Evolutionary conservation across 2,329 filamentous ascomycete species (phyloP).

Genomic region (Xylaria sp.): DNA sequence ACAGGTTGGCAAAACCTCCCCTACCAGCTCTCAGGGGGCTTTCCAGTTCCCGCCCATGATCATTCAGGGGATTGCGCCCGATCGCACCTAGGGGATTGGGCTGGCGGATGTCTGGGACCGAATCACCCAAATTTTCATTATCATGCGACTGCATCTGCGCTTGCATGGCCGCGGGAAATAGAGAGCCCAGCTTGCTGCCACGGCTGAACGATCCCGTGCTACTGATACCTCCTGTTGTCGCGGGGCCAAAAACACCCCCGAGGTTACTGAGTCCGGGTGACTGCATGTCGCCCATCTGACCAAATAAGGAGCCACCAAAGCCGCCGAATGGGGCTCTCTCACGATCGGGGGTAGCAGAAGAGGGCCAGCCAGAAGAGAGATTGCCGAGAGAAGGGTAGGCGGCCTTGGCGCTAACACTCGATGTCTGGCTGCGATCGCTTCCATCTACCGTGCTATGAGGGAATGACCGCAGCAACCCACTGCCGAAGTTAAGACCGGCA

Average conservation of each 20-base stretch:
- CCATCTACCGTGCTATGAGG: slow-evolving; percentile 62
- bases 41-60: slow-evolving; percentile 61
- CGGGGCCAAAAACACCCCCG: slow-evolving; percentile 72
- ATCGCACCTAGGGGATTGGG: slow-evolving; percentile 69
- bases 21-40: slow-evolving; percentile 63
- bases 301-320: slow-evolving; percentile 82
- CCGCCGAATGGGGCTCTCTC: slow-evolving; percentile 62
- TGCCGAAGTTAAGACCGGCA: slow-evolving; percentile 52
- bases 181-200: slow-evolving; percentile 80
- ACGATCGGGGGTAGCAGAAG: slow-evolving; percentile 71
- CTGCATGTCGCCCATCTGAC: slow-evolving; percentile 76
- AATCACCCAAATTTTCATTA: slow-evolving; percentile 64
- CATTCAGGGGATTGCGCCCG: slow-evolving; percentile 64
- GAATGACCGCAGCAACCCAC: slow-evolving; percentile 52
- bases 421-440: slow-evolving; percentile 91
- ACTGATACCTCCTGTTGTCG: slow-evolving; percentile 57
- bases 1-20: slow-evolving; percentile 62
- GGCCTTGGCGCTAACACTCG: slow-evolving; percentile 79
- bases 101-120: slow-evolving; percentile 64
- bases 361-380: slow-evolving; percentile 68
- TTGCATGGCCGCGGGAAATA: slow-evolving; percentile 90
- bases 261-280: slow-evolving; percentile 73
- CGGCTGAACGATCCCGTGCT: slow-evolving; percentile 72
- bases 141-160: slow-evolving; percentile 83
- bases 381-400: slow-evolving; percentile 69